Evolutionary conservation across 2,329 filamentous ascomycete species (phyloP).

Genomic region (Bipolaris victoriae): DNA sequence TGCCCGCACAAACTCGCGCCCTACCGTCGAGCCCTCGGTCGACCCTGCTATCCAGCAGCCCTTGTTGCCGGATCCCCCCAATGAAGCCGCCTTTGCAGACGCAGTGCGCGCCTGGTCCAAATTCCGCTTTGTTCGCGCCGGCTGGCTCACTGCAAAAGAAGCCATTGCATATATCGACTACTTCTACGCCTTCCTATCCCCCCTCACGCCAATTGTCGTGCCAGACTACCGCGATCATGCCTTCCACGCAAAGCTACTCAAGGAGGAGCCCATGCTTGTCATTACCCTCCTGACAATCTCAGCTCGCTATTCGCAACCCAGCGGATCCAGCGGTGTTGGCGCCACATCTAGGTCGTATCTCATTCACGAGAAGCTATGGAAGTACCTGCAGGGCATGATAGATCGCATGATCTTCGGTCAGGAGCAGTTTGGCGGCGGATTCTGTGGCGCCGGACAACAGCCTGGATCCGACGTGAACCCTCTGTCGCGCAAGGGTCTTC

Average conservation of each 20-base stretch:
- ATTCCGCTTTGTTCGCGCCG: conserved; percentile 92
- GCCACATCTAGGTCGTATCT: conserved; percentile 83
- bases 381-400: conserved; percentile 91
- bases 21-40: conserved; percentile 33
- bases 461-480: conserved; percentile 71
- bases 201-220: conserved; percentile 90
- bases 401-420: conserved; percentile 94
- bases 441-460: conserved; percentile 73
- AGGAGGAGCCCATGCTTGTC: conserved; percentile 89
- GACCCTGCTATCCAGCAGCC: conserved; percentile 42
- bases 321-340: conserved; percentile 68
- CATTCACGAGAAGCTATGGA: conserved; percentile 96
- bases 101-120: conserved; percentile 88
- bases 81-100: conserved; percentile 56
- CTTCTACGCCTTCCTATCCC: conserved; percentile 90
- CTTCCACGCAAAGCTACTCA: conserved; percentile 78
- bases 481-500: conserved; percentile 68
- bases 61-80: conserved; percentile 38
- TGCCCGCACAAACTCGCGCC: conserved; percentile 32
- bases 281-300: conserved; percentile 91
- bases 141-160: conserved; percentile 94
- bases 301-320: conserved; percentile 81
- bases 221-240: conserved; percentile 86
- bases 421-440: conserved; percentile 90
- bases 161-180: conserved; percentile 94